Percentiles rank a stretch among this genome's conserved stretches.
These are phyloP conservation scores for Monosporascus sp. DNA, from an alignment of 2,329 filamentous ascomycete species.

Conservation along the genomic window DNA sequence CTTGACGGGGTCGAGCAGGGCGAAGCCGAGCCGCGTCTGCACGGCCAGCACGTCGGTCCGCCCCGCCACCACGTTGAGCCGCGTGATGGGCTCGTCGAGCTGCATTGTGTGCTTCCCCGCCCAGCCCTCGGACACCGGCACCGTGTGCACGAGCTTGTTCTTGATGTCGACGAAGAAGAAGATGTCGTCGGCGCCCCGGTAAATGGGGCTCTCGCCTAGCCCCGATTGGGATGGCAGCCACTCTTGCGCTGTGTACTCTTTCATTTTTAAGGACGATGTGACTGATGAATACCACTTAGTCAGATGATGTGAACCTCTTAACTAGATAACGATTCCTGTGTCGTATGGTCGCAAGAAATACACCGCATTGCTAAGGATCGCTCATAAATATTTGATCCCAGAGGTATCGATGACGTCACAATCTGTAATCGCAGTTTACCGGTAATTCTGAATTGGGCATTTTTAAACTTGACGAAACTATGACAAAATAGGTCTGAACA, in stretches of 20 bases:
- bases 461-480: no score
- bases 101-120: constrained; percentile 5
- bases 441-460: no score
- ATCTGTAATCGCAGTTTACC: no score
- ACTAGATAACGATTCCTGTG: no score
- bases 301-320: not conserved
- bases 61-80: constrained; percentile 12
- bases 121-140: constrained; percentile 12
- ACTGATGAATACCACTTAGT: not conserved
- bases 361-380: no score
- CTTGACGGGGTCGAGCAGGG: constrained; percentile 11
- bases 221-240: constrained; percentile 17
- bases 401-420: no score
- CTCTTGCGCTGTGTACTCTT: constrained; percentile 16
- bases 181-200: constrained; percentile 15
- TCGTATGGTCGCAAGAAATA: no score
- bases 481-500: no score
- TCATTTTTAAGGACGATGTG: constrained; percentile 7
- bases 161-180: constrained; percentile 23
- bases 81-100: constrained; percentile 14
- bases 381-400: no score
- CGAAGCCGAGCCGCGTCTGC: constrained; percentile 14
- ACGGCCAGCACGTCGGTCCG: constrained; percentile 14
- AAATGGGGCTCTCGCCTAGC: constrained; percentile 19
- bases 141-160: constrained; percentile 14